phyloP scores from a whole-genome alignment of 1,284 basidiomycete genomes.

The Coniferiporia weirii region DNA sequence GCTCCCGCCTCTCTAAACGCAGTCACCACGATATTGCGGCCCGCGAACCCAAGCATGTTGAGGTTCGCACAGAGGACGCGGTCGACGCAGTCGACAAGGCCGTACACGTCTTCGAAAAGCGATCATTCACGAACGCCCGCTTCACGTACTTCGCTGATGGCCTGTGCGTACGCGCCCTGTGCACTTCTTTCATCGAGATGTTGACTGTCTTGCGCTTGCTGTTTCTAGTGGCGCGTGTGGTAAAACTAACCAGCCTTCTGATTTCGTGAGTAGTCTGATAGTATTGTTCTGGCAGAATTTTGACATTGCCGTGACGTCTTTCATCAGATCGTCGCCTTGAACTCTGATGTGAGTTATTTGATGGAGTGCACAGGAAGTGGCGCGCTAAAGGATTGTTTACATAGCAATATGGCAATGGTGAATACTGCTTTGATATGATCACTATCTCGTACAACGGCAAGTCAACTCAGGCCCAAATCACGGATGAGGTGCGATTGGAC shows the following conservation, averaged over 20 bases:
- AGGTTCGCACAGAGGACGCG: neutral
- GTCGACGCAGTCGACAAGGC: conserved; percentile 18
- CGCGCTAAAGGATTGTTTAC: conserved; percentile 9
- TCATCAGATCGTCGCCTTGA: conserved; percentile 39
- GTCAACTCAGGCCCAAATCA: conserved; percentile 54
- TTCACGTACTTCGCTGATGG: conserved; percentile 55
- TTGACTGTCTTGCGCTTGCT: neutral
- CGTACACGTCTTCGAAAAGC: conserved; percentile 35
- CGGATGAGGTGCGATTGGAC: conserved; percentile 50
- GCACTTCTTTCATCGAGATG: conserved; percentile 19
- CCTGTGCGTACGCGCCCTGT: conserved; percentile 35
- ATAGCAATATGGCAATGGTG: conserved; percentile 49
- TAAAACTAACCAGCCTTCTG: conserved; percentile 25
- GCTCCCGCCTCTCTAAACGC: conserved; percentile 28
- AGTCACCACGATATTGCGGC: conserved; percentile 39
- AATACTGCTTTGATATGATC: conserved; percentile 57
- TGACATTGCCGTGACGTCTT: neutral
- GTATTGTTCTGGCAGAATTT: neutral
- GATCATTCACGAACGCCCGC: conserved; percentile 26
- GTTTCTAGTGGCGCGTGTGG: conserved; percentile 38
- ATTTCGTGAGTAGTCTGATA: conserved; percentile 29
- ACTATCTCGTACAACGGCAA: conserved; percentile 63
- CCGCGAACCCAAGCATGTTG: conserved; percentile 26
- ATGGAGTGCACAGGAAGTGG: neutral
- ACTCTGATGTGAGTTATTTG: conserved; percentile 30